phyloP scores from a whole-genome alignment of 306 rosid species.

The Trifolium pratense region DNA sequence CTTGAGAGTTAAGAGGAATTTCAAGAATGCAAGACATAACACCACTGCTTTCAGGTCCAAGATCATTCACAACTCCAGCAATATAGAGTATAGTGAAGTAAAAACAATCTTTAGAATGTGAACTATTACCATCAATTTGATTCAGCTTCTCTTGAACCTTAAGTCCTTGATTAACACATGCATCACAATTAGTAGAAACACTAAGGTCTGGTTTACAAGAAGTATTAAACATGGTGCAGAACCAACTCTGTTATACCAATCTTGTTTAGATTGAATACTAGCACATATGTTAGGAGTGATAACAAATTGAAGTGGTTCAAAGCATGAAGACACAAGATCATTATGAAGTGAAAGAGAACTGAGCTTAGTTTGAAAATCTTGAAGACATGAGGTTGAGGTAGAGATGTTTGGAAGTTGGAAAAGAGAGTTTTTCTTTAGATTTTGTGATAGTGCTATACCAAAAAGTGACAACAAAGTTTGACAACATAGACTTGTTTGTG shows the following conservation, averaged over 20 bases:
- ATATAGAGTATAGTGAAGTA: conserved; percentile 65
- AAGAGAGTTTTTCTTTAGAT: conserved; percentile 62
- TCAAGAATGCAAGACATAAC: conserved; percentile 58
- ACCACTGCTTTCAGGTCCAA: conserved; percentile 72
- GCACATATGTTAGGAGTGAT: conserved; percentile 62
- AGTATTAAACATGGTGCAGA: conserved; percentile 44
- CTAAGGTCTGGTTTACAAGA: conserved; percentile 68
- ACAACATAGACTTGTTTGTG: conserved; percentile 53
- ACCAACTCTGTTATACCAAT: conserved; percentile 63
- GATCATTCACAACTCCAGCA: conserved; percentile 72
- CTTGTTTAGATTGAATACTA: conserved; percentile 48
- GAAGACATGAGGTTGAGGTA: conserved; percentile 66
- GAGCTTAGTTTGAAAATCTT: conserved; percentile 64
- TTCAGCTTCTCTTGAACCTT: conserved; percentile 43
- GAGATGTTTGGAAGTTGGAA: conserved; percentile 60
- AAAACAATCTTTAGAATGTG: conserved; percentile 67
- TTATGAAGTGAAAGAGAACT: conserved; percentile 52
- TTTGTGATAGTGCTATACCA: conserved; percentile 65
- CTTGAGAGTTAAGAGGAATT: conserved; percentile 41
- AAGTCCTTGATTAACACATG: conserved; percentile 57
- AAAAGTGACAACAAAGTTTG: conserved; percentile 59
- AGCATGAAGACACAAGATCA: conserved; percentile 53
- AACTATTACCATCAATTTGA: conserved; percentile 64
- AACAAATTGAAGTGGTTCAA: conserved; percentile 70
- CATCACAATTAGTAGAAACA: conserved; percentile 51